Evolutionary conservation across 2,329 filamentous ascomycete species (phyloP), one percentile per base, ranked within the genome.

Genomic region (Claviceps lovelessii): DNA sequence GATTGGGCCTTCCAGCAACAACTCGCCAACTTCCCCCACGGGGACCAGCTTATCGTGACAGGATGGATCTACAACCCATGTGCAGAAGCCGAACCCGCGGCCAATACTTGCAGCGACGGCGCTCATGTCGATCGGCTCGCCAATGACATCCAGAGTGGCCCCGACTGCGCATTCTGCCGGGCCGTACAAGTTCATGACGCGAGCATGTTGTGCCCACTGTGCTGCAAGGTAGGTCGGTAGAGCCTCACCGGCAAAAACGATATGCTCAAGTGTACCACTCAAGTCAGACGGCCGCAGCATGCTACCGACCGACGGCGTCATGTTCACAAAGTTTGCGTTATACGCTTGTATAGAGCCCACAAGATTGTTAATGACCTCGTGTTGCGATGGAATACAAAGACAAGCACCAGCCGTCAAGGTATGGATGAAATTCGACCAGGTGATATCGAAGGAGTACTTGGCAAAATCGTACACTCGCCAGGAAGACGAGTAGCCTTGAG

Each of bases 1-100:
- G 3, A 72, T 67, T 0, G 76, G 76, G 0, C 73, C 72, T 56
- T 70, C 70, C 28, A 75, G 54, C 5, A 69, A 55, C n/a, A 72
- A 58, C 54, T 72, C 70, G 2, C 67, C 68, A 7, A 64, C 51
- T 7, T 47, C 54, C 1, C 67, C 67, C n/a, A 58, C 31, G 2
- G 60, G 41, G 58, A 54, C 7, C 35, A 57, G 46, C 56, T 29
- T 37, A 13, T 57, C 37, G 52, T 54, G 51, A 42, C 65, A 58
- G 10, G 59, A 54, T 1, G 59, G 50, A 39, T 64, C 58, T 8
- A 62, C 59, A 44, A 68, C 55, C 63, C 64, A 67, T 5, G 55
- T 57, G 28, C 54, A 51, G 4, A 44, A 49, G 3, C 59, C 60
- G 1, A 50, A 37, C 3, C 54, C 54, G 1, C 31, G 17, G 28